Base-by-base conservation (phyloP, 192 early-diverging fungal genomes). In the Coemansia sp. region DNA sequence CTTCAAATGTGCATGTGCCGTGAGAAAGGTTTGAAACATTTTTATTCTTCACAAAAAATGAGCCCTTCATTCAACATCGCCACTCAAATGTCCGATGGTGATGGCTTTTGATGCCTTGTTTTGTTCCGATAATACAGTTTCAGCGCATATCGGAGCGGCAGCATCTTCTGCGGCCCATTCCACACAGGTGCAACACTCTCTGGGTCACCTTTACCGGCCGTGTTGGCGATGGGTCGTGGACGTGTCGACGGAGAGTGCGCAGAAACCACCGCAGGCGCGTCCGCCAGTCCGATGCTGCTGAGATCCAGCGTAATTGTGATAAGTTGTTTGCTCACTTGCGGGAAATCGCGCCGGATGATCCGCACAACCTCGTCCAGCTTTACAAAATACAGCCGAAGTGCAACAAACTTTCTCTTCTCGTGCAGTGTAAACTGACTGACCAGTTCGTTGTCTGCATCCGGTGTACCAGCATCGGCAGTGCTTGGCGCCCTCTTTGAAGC, bases 261-360 rank as follows among this genome's bases (percentile, higher is more conserved):
- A 7, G 28, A 29, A n/a, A 17, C 29, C 2, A 30, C 29, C 2
- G 52, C 52, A 25, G 50, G 8, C 19, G 40, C 31, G 11, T 50
- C 50, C 2, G 62, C 59, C 29, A 62, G 33, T 14, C 59, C 73
- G 20, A 75, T 57, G 34, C 48, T 64, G 41, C 67, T 69, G 19
- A 90, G 83, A 55, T 90, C 88, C 33, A 90, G 63, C 27, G 82
- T 83, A 31, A 87, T 85, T 0, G 88, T 90, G 60, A 87, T 88
- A 53, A 90, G 73, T 19, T 81, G 85, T 47, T 85, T 78, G 65
- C 85, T 85, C 28, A 90, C 66, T 55, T 87, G 82, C 7, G 83
- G 70, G 71, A 84, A 90, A 61, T 88, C 86, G 38, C 53, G 62
- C 59, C 85, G 83, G 55, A 90, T 83, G 30, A 90, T 61, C 25